Evolutionary conservation across 805 yeast genomes (phyloP).

Genomic region (Starmerella etchellsii): DNA sequence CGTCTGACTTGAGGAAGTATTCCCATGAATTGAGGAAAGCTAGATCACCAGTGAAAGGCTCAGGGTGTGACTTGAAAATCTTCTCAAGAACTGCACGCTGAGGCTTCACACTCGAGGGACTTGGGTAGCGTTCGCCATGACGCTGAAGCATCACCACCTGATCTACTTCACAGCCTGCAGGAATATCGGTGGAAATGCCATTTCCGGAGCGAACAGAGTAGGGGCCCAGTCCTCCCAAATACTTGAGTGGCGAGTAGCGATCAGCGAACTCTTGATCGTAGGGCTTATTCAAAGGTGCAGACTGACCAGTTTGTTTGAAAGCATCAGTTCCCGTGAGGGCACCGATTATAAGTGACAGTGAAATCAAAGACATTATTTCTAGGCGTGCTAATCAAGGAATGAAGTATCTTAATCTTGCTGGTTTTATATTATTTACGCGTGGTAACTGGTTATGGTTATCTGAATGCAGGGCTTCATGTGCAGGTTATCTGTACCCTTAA

Average conservation of each 20-base stretch:
- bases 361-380: background rate
- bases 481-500: too few species aligned
- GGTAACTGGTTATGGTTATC: too few species aligned
- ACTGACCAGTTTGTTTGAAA: background rate
- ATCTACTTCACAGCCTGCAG: constrained; percentile 35
- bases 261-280: constrained; percentile 25
- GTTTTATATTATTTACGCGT: too few species aligned
- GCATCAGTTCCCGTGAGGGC: constrained; percentile 5
- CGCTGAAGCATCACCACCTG: constrained; percentile 40
- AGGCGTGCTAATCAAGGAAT: too few species aligned
- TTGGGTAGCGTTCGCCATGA: constrained; percentile 43
- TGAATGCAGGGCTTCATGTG: too few species aligned
- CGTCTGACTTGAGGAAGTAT: constrained; percentile 23
- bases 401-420: too few species aligned
- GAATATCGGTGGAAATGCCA: constrained; percentile 38
- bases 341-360: background rate
- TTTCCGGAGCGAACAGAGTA: constrained; percentile 36
- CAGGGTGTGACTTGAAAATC: constrained; percentile 6
- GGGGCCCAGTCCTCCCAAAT: constrained; percentile 40
- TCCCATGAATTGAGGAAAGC: constrained; percentile 17
- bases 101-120: constrained; percentile 6
- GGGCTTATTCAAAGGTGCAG: constrained; percentile 6
- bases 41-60: constrained; percentile 13
- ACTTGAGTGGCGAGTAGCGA: constrained; percentile 35
- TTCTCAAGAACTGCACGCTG: constrained; percentile 21